Evolutionary conservation across 2,329 filamentous ascomycete genomes (phyloP).

Genomic region (Colletotrichum simmondsii): DNA sequence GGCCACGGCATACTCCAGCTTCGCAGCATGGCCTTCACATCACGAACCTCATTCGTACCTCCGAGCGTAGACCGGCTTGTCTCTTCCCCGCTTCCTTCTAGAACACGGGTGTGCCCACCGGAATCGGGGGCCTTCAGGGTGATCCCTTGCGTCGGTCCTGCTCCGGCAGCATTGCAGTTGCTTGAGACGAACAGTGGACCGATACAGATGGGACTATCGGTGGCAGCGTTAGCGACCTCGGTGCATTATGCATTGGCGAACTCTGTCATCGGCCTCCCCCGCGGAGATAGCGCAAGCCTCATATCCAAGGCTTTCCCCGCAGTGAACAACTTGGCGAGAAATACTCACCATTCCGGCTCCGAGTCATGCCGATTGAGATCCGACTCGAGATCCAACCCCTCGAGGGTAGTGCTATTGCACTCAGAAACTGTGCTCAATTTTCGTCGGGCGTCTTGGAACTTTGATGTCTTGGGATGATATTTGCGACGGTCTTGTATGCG

Average conservation of each 20-base stretch:
- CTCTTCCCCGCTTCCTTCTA: constrained; percentile 3
- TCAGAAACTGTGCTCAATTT: constrained; percentile 45
- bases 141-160: constrained; percentile 1
- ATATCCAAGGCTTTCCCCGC: not conserved
- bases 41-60: not conserved
- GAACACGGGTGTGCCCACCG: constrained; percentile 4
- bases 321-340: not conserved
- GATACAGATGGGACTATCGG: constrained; percentile 46
- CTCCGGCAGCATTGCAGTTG: not conserved
- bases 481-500: constrained; percentile 28
- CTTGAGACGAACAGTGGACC: constrained; percentile 40
- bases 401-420: constrained; percentile 30
- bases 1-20: constrained; percentile 6
- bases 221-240: constrained; percentile 31
- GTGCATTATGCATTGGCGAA: not conserved
- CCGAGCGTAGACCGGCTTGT: not conserved
- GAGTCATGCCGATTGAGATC: constrained; percentile 8
- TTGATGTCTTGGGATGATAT: constrained; percentile 30
- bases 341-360: constrained; percentile 24
- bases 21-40: not conserved
- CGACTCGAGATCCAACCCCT: constrained; percentile 27
- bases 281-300: not conserved
- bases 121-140: not conserved
- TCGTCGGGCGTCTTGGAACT: constrained; percentile 38
- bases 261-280: not conserved